Base-by-base conservation (phyloP, 768 basidiomycete genomes). In the Kwoniella sp. region DNA sequence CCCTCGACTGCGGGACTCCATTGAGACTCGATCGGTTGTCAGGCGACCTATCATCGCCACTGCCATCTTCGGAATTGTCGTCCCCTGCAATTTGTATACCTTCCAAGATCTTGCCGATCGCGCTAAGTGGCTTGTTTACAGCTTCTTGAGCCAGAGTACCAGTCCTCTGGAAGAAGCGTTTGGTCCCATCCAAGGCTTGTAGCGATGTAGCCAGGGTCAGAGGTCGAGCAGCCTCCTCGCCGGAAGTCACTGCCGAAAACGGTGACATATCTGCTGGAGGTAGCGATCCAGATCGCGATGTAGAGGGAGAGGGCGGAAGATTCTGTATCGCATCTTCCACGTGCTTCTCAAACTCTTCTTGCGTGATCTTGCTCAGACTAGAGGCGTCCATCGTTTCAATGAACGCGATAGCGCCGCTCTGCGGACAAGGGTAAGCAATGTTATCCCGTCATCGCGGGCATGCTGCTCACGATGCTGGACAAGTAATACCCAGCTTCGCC, bases 331-430 rank as follows among this genome's bases (percentile, higher is more conserved):
- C 82, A 4, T 72, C 59, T 63, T 84, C 83, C n/a, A 84, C 83
- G 54, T 84, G 83, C 19, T 78, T 79, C 47, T 98, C 95, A 53
- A 99, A 99, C 57, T 96, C 89, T 37, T 87, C 86, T 70, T 90
- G 87, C 0, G 87, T 83, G 56, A 98, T 96, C 62, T 88, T 85
- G n/a, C 90, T 93, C 36, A 99, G 76, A 7, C 88, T 87, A 0
- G 89, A 86, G 53, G 92, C 88, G 70, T 98, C 95, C 89, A 99
- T 91, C 0, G 90, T 88, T 75, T 99, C 95, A 57, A 99, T 91
- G 71, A 96, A 99, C 1, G 89, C 88, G 29, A 98, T 88, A 2
- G 95, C 90, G 3, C 90, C 95, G 82, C 87, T 92, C 90, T 96
- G 55, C 23, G 31, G 41, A 10, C 4, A 31, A 12, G 3, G n/a